These are phyloP conservation scores for Fusarium camptoceras DNA, from an alignment of 2,329 filamentous ascomycete species.

Conservation along the genomic window DNA sequence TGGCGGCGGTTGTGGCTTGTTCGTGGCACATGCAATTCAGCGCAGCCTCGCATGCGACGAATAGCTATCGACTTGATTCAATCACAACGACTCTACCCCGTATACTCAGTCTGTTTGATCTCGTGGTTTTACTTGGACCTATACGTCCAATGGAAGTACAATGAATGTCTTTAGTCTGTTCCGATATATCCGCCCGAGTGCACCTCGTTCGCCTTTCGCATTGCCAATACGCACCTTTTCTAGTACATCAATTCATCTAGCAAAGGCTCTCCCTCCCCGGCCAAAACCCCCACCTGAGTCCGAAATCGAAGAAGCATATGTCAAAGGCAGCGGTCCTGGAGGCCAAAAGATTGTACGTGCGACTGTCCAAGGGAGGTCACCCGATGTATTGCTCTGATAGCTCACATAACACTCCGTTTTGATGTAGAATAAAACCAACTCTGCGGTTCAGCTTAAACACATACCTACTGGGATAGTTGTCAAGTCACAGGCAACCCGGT, in stretches of 20 bases:
- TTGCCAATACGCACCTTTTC: conserved; percentile 47
- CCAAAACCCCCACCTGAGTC: conserved; percentile 77
- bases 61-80: conserved; percentile 15
- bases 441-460: conserved; percentile 92
- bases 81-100: background rate
- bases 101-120: background rate
- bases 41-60: conserved; percentile 15
- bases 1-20: conserved; percentile 30
- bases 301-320: conserved; percentile 85
- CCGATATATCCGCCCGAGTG: conserved; percentile 14
- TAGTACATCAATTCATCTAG: conserved; percentile 44
- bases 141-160: background rate
- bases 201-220: background rate
- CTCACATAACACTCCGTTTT: conserved; percentile 9
- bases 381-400: background rate
- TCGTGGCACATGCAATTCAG: conserved; percentile 22
- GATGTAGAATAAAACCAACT: conserved; percentile 90
- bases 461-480: conserved; percentile 90
- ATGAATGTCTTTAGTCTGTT: conserved; percentile 23
- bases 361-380: background rate
- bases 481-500: conserved; percentile 93
- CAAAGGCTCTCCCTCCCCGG: conserved; percentile 77
- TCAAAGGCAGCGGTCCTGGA: conserved; percentile 92
- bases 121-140: background rate
- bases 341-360: conserved; percentile 87